These are phyloP conservation scores for Trichosporon inkin DNA, from an alignment of 1,284 basidiomycete genomes.

Conservation along the genomic window DNA sequence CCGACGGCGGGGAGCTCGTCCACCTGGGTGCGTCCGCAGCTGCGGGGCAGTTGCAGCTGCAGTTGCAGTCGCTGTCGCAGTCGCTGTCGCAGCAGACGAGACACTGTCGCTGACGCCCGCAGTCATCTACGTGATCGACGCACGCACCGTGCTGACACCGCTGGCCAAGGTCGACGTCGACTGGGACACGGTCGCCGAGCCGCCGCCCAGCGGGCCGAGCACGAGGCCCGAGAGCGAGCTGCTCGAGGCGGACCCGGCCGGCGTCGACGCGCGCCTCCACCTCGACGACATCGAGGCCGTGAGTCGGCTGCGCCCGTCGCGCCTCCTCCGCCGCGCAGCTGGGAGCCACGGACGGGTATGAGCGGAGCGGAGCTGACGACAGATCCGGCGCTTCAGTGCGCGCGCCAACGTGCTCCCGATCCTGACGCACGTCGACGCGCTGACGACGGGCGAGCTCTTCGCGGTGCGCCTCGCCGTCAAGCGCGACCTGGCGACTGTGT, in stretches of 20 bases:
- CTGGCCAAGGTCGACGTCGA: constrained; percentile 16
- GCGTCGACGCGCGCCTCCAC: constrained; percentile 15
- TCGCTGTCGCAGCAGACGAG: not conserved
- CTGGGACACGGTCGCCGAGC: constrained; percentile 22
- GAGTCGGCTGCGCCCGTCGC: not conserved
- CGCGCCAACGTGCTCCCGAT: constrained; percentile 44
- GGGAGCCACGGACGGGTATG: too few species aligned
- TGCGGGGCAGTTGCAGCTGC: too few species aligned
- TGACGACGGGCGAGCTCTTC: constrained; percentile 34
- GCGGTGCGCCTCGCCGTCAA: constrained; percentile 27
- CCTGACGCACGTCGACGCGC: constrained; percentile 36
- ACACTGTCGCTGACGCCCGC: not conserved
- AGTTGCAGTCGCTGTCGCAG: too few species aligned
- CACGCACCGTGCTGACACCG: constrained; percentile 29
- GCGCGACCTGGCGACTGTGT: constrained; percentile 29
- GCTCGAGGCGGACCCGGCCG: constrained; percentile 14
- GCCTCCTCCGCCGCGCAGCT: too few species aligned
- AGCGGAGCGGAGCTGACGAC: constrained; percentile 7
- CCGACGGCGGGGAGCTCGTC: constrained; percentile 38
- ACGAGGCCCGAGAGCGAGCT: constrained; percentile 13
- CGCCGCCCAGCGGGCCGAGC: constrained; percentile 10
- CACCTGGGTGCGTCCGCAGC: constrained; percentile 36
- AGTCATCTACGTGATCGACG: constrained; percentile 47
- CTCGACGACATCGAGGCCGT: constrained; percentile 25
- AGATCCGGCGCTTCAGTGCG: constrained; percentile 36